Evolutionary conservation across 768 basidiomycete species (phyloP).

Genomic region (Cantharellus cinnabarinus): DNA sequence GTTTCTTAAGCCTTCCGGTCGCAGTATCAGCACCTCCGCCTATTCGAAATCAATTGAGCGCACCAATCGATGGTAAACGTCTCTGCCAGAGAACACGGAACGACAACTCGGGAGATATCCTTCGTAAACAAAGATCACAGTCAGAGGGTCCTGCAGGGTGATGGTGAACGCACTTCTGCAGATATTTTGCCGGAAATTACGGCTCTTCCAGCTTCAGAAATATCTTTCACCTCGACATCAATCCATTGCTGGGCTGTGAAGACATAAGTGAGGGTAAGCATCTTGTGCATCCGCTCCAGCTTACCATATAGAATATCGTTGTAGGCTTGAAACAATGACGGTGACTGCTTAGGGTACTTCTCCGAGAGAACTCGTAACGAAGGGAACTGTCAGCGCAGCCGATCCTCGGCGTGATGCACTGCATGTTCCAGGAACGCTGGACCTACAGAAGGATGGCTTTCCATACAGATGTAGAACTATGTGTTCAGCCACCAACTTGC

Average conservation of each 20-base stretch:
- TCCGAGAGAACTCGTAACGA: background rate
- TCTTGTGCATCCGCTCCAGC: slow-evolving; percentile 1
- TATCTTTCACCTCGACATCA: slow-evolving; percentile 40
- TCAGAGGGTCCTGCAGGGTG: background rate
- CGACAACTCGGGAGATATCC: slow-evolving; percentile 27
- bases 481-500: no score
- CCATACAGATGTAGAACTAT: no score
- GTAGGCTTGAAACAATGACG: slow-evolving; percentile 51
- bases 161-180: slow-evolving; percentile 26
- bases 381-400: no score
- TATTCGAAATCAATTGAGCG: slow-evolving; percentile 4
- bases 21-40: no score
- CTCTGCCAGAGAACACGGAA: slow-evolving; percentile 47
- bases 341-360: slow-evolving; percentile 43
- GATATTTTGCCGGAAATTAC: slow-evolving; percentile 38
- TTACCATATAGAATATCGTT: slow-evolving; percentile 50
- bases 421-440: no score
- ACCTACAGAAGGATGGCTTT: no score
- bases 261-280: slow-evolving; percentile 1
- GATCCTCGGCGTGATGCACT: no score
- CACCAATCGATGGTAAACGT: slow-evolving; percentile 43
- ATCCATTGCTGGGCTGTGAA: slow-evolving; percentile 50
- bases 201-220: slow-evolving; percentile 30
- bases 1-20: no score
- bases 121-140: slow-evolving; percentile 9